phyloP scores from a whole-genome alignment of 75 land plant species.

The Cunninghamia lanceolata region DNA sequence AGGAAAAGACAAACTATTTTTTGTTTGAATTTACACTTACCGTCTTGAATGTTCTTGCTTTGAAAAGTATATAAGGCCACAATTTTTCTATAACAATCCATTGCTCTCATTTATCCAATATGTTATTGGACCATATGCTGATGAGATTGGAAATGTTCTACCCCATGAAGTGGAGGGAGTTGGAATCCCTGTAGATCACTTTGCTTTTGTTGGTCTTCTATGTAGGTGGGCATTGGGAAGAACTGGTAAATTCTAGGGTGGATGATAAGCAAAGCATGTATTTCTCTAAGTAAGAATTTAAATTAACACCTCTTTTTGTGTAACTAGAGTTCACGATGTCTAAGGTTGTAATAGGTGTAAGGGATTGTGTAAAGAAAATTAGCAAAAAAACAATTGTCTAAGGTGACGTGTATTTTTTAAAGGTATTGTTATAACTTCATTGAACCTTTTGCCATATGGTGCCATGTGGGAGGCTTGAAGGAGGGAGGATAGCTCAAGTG shows the following conservation, averaged over 20 bases:
- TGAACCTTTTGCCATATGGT: constrained; percentile 88
- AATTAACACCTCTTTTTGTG: too few relatives aligned
- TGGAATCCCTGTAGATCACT: constrained; percentile 94
- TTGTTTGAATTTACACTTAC: neutral
- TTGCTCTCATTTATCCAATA: constrained; percentile 86
- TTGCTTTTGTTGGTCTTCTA: constrained; percentile 95
- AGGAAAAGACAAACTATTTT: neutral
- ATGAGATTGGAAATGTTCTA: too few relatives aligned
- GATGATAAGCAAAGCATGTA: too few relatives aligned
- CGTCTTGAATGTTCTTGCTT: neutral
- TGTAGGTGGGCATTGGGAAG: constrained; percentile 35
- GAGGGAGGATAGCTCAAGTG: constrained; percentile 97
- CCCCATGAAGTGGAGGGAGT: too few relatives aligned
- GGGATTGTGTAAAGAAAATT: too few relatives aligned
- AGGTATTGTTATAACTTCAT: constrained; percentile 96
- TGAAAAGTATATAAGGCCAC: constrained; percentile 88
- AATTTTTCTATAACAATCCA: constrained; percentile 93
- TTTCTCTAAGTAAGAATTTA: too few relatives aligned
- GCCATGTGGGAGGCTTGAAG: constrained; percentile 92
- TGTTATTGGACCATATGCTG: too few relatives aligned
- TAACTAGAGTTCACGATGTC: neutral
- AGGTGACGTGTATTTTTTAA: constrained; percentile 3
- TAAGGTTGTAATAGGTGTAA: neutral
- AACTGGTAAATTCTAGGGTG: too few relatives aligned
- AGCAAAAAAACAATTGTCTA: too few relatives aligned